phyloP scores from a whole-genome alignment of 2,329 filamentous ascomycete species.

The Cercospora sp. region DNA sequence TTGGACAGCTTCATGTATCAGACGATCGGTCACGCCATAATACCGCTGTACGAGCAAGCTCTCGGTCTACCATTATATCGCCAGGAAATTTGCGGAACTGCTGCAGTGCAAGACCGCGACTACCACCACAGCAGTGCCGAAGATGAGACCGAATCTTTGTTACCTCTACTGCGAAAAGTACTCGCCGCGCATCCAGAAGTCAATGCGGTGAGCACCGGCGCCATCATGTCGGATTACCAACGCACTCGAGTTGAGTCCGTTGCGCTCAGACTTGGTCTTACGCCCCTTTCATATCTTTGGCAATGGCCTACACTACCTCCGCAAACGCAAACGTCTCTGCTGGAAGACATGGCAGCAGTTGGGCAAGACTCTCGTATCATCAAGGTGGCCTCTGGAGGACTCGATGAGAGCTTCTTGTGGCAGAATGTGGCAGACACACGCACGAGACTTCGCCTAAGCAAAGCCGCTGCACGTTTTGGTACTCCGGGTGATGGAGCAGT shows the following conservation, averaged over 20 bases:
- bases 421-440: constrained; percentile 66
- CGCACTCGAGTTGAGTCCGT: constrained; percentile 93
- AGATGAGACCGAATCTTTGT: constrained; percentile 88
- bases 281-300: constrained; percentile 86
- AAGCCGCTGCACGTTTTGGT: constrained; percentile 67
- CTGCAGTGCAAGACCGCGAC: constrained; percentile 69
- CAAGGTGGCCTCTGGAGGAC: constrained; percentile 88
- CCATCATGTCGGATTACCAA: constrained; percentile 93
- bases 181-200: constrained; percentile 71
- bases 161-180: constrained; percentile 70
- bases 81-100: constrained; percentile 69
- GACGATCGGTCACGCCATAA: constrained; percentile 84
- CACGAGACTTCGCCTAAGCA: constrained; percentile 52
- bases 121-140: constrained; percentile 54
- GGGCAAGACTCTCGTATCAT: constrained; percentile 87
- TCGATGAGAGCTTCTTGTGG: constrained; percentile 81
- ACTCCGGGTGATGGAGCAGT: constrained; percentile 66
- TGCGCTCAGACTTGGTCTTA: constrained; percentile 77
- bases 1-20: constrained; percentile 99
- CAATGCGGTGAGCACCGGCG: constrained; percentile 85
- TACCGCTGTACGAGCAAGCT: constrained; percentile 79
- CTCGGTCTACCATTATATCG: constrained; percentile 83
- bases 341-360: constrained; percentile 77
- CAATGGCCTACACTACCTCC: constrained; percentile 76
- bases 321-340: constrained; percentile 53